Evolutionary conservation across 2,329 filamentous ascomycete genomes (phyloP), one percentile per base, ranked within the genome.

Genomic region (Diaporthe vaccinii): DNA sequence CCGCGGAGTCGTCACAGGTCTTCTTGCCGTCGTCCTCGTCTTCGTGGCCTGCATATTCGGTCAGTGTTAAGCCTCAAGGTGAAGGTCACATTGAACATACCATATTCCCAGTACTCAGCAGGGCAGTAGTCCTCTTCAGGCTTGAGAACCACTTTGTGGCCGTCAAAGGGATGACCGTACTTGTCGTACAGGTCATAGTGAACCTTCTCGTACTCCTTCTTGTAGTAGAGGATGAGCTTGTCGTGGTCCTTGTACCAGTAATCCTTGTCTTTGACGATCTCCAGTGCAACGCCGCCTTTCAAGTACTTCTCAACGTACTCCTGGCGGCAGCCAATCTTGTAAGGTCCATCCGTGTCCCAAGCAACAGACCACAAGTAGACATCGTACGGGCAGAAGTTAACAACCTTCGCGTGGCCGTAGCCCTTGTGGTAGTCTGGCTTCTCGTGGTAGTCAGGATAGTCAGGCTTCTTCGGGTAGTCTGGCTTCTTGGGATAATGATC

Each of bases 181-280:
- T 74, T 74, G 20, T 70, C 49, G 49, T 74, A 74, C 46, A 76
- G 74, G 31, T 76, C 74, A 28, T 76, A 76, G 49, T 53, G 22
- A 22, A 76, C 65, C 4, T 76, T 58, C 4, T 39, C 49, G 25
- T 71, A 12, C 2, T 44, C 25, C 14, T 74, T 49, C 49, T 76
- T 76, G 72, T 76, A 76, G 72, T 74, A 74, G 36, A 76, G 69
- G 49, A 76, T 61, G 17, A 74, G 53, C 57, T 76, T 74, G 20
- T 74, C 58, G 28, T 59, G 31, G 51, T 74, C 74, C 20, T 76
- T 57, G 22, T 70, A 39, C 44, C 58, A 74, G 6, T 58, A 39
- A 3, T 58, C 17, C 72, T 71, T 36, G 46, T 74, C 49, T 20
- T 39, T 74, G 58, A 74, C 72, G 25, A 76, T 65, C 62, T 76